Conservation (phyloP, 208 protist genomes). For the Leishmania tropica region DNA sequence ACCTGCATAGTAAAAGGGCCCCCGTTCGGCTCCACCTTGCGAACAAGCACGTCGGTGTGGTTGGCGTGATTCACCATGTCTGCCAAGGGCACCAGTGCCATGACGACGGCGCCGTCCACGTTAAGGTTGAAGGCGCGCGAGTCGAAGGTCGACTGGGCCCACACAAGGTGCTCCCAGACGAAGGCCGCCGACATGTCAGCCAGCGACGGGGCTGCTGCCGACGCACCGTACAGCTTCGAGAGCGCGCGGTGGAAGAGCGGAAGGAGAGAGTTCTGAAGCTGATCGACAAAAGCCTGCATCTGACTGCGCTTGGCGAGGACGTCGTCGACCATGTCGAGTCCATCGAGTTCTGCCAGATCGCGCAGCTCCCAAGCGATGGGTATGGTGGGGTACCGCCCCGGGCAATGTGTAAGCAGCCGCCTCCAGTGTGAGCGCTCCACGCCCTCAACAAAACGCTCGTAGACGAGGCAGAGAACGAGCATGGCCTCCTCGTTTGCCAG, state of each 20-base stretch:
- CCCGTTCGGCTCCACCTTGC: slow-evolving; percentile 60
- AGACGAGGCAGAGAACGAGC: slow-evolving; percentile 78
- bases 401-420: slow-evolving; percentile 58
- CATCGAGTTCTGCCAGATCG: slow-evolving; percentile 77
- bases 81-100: slow-evolving; percentile 80
- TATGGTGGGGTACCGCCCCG: slow-evolving; percentile 67
- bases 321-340: slow-evolving; percentile 82
- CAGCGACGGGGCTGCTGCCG: slow-evolving; percentile 6
- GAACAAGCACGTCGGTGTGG: slow-evolving; percentile 76
- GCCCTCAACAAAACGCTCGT: slow-evolving; percentile 69
- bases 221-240: neutral
- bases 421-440: slow-evolving; percentile 62
- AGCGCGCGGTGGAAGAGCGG: slow-evolving; percentile 44
- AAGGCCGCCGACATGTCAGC: slow-evolving; percentile 43
- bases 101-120: slow-evolving; percentile 65
- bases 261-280: slow-evolving; percentile 36
- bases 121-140: slow-evolving; percentile 91
- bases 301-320: slow-evolving; percentile 62
- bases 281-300: slow-evolving; percentile 50
- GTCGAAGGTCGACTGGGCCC: slow-evolving; percentile 88
- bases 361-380: slow-evolving; percentile 66
- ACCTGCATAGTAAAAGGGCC: slow-evolving; percentile 86
- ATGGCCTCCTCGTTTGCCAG: slow-evolving; percentile 75
- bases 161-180: slow-evolving; percentile 58
- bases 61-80: slow-evolving; percentile 93